phyloP scores from a whole-genome alignment of 106 monocot genomes.

The Apostasia shenzhenica region DNA sequence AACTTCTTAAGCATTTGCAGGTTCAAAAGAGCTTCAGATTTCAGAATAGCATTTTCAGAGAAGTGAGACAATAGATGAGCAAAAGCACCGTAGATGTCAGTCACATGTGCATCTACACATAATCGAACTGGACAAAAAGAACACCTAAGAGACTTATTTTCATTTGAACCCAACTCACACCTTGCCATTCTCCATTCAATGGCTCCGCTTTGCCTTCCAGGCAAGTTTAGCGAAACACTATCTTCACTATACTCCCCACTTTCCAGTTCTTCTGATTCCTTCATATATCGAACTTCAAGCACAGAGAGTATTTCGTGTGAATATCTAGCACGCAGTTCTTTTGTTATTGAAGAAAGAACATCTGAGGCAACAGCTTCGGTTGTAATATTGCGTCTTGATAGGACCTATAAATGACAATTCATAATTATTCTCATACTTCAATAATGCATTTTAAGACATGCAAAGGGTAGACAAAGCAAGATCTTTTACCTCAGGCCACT shows the following conservation, averaged over 20 bases:
- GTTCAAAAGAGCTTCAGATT: constrained; percentile 27
- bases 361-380: constrained; percentile 42
- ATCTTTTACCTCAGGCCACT: constrained; percentile 74
- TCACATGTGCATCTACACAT: constrained; percentile 77
- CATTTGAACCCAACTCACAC: constrained; percentile 47
- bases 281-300: constrained; percentile 40
- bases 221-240: constrained; percentile 44
- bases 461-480: neutral
- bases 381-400: constrained; percentile 66
- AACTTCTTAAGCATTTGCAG: constrained; percentile 39
- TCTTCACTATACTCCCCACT: constrained; percentile 18
- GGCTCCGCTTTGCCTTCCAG: constrained; percentile 88
- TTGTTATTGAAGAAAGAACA: constrained; percentile 71
- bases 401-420: constrained; percentile 35
- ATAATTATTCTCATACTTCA: neutral
- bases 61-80: constrained; percentile 25
- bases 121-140: constrained; percentile 56
- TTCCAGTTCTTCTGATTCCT: constrained; percentile 72
- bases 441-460: constrained; percentile 4
- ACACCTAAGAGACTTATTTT: constrained; percentile 26
- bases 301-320: constrained; percentile 32
- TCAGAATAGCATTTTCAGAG: constrained; percentile 23
- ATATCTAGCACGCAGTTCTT: constrained; percentile 54
- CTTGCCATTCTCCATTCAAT: constrained; percentile 80
- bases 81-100: constrained; percentile 48